Base-by-base conservation (phyloP, 1,284 basidiomycete genomes). In the Somion occarium region DNA sequence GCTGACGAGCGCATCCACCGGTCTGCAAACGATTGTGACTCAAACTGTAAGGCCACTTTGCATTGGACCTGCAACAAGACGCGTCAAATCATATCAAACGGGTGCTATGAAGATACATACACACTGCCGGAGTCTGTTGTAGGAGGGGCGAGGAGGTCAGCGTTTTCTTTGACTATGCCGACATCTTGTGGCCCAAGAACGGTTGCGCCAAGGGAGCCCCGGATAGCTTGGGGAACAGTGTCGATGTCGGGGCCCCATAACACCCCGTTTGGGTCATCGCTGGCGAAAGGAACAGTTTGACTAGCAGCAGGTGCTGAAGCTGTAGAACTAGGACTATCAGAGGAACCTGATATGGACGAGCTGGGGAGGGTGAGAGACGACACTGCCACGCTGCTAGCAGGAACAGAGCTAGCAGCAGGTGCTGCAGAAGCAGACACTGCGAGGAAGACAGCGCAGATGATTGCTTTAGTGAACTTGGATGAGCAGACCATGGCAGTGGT, bases 1-100 rank as follows among this genome's bases (percentile, higher is more conserved):
- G 73, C 55, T 84, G 74, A 51, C 83, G 74, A 41, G 82, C 80
- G 84, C 85, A 88, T 1, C 85, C 85, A 27, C 85, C 85, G 0
- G 76, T 76, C 54, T 81, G 77, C 5, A 88, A 64, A 23, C 83
- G 76, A 59, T 83, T 85, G 63, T 81, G 79, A 46, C 80, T 83
- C 51, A 85, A 64, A 55, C 72, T 69, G 64, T 85, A 83, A 0
- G 84, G 76, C 85, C 85, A 87, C 61, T 85, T 85, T 9, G 80
- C 76, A 56, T 82, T 82, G 7, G 61, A 51, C n/a, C 79, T 81
- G 54, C 18, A 45, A 30, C 18, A 20, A 3, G 24, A 11, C 22
- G 11, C 23, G 18, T 13, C 5, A 23, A 41, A 15, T 12, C 34
- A 5, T 48, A n/a, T 24, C 3, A 9, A 20, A 18, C 15, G 19